Percentiles rank a stretch among this genome's conserved stretches.
phyloP scores from a whole-genome alignment of 163 green algal genomes.

The Trebouxia gelatinosa region DNA sequence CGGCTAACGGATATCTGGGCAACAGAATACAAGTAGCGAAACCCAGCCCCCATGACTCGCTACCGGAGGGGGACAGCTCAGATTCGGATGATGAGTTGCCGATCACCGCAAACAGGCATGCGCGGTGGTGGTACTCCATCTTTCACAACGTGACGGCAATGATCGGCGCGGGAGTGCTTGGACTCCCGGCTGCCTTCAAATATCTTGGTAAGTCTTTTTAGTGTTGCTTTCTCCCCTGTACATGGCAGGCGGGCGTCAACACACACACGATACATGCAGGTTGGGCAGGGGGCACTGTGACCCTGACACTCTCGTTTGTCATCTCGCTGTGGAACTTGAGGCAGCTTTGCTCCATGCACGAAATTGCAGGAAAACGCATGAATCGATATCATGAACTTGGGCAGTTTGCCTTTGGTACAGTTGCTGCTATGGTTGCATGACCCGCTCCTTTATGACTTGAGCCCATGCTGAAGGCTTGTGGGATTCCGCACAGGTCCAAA shows the following conservation, averaged over 20 bases:
- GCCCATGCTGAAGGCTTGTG: too few species aligned
- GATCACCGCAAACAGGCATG: slow-evolving; percentile 26
- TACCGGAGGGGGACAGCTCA: too few species aligned
- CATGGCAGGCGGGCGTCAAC: too few species aligned
- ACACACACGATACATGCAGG: too few species aligned
- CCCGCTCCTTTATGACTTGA: too few species aligned
- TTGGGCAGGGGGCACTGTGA: slow-evolving; percentile 23
- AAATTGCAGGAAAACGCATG: slow-evolving; percentile 37
- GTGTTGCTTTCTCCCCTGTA: too few species aligned
- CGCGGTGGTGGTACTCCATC: slow-evolving; percentile 28
- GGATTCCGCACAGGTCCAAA: slow-evolving; percentile 31
- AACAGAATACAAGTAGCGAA: too few species aligned
- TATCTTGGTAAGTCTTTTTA: slow-evolving; percentile 18
- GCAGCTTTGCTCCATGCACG: slow-evolving; percentile 40
- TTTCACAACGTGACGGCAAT: slow-evolving; percentile 37
- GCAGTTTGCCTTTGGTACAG: slow-evolving; percentile 36
- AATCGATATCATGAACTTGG: slow-evolving; percentile 46
- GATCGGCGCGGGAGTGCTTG: slow-evolving; percentile 52
- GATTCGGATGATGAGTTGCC: slow-evolving; percentile 24
- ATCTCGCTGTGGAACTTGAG: slow-evolving; percentile 40
- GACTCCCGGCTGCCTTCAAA: slow-evolving; percentile 43
- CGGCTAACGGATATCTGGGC: slow-evolving; percentile 9
- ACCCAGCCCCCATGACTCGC: too few species aligned
- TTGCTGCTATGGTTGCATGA: too few species aligned
- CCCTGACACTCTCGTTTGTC: slow-evolving; percentile 31